Base-by-base conservation (phyloP, 257 asterid genomes). In the Eucommia ulmoides region DNA sequence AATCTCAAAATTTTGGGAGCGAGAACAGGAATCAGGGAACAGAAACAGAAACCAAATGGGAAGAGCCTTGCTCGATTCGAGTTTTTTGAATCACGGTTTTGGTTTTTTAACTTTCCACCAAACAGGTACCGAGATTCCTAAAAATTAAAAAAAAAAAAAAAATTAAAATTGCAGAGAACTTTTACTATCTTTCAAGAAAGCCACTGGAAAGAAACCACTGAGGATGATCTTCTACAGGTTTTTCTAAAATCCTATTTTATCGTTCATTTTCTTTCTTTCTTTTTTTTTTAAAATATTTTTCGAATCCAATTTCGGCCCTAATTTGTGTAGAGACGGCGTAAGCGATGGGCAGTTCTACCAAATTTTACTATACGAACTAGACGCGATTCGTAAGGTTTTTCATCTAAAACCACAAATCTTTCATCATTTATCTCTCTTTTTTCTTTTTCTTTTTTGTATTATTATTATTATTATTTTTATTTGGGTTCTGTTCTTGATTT, bases 271-370 rank as follows among this genome's bases (percentile, higher is more conserved):
- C 12, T 29, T 12, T 5, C 38, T 29, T 29, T n/a, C n/a, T n/a
- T n/a, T n/a, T n/a, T n/a, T n/a, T 35, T 11, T 10, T 35, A 10
- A 35, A 3, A 18, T 11, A 35, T 1, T 35, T 2, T 9, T 6
- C 44, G n/a, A n/a, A n/a, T 35, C 16, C 15, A 4, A 35, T 10
- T 10, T 35, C 2, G n/a, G 11, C 38, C 0, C 19, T 29, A 6
- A 23, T 17, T 50, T 63, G 21, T 33, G 52, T 77, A 88, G 98
- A 81, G 98, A 89, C 65, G 98, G 96, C 2, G 98, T 85, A 47
- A 89, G 98, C 38, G 98, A 89, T 78, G 98, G 98, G 54, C 96
- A 85, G 55, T 89, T 82, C 58, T 85, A 89, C 73, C 96, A 89
- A 68, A 96, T 89, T 53, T 71, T 89, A 21, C 78, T 89, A 20